Evolutionary conservation across 208 protist species (phyloP), one percentile per base, ranked within the genome.

Genomic region (Trypanosoma cruzi): DNA sequence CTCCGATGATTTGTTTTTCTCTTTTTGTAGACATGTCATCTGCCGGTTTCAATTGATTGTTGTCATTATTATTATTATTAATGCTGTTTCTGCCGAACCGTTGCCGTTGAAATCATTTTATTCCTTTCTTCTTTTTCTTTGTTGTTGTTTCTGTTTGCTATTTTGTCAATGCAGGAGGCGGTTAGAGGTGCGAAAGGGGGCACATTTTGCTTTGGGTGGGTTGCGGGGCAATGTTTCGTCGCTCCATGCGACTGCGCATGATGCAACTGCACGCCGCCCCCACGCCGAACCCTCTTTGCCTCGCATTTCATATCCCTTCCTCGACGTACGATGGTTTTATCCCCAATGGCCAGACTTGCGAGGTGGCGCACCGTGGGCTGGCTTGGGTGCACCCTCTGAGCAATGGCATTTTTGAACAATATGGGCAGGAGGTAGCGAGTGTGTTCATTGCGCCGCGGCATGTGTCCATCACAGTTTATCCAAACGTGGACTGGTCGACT

Each of bases 401-500:
- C 34, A 64, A 85, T 14, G 88, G 88, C 10, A 67, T 97, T 42
- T 97, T 97, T 68, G 89, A 97, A 65, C 92, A 97, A 70, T 97
- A 97, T 73, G 64, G 70, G 10, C 75, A 86, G 63, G 89, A 97
- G 75, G 74, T 97, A 36, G 76, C 80, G 60, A 90, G 82, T 58
- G 42, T 97, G 22, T 97, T 91, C 56, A 92, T 97, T 54, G 85
- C 89, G 0, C 89, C 89, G 2, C 87, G 88, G 1, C 66, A 87
- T 20, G 82, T 93, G 16, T 88, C 89, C 46, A 84, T 97, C 34
- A 89, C 89, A 1, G 81, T 93, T 26, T 84, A 87, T 73, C 57
- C 64, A 50, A 81, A 86, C 58, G 88, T 95, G 6, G 86, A 95
- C 10, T 97, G 87, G 75, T 24, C 71, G 11, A 60, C 60, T 13